Evolutionary conservation across 139 green algal genomes (phyloP).

Genomic region (Chlorella sp.): DNA sequence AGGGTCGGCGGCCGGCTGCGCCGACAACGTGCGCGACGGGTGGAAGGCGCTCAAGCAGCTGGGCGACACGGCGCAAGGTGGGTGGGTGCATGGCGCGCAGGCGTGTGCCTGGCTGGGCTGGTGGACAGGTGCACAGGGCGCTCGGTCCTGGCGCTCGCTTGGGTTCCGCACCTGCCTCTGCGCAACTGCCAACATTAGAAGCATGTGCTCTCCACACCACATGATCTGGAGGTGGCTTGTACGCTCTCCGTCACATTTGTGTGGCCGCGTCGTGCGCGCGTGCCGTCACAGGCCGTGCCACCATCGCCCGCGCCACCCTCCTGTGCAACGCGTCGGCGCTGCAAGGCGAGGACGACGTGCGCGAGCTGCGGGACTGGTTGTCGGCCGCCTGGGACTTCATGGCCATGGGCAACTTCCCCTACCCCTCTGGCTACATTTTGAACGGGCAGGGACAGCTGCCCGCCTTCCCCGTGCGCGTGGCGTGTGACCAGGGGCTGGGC

Average conservation of each 20-base stretch:
- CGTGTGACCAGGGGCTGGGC: slow-evolving; percentile 30
- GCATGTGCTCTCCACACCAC: too few relatives aligned
- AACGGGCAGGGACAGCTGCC: slow-evolving; percentile 36
- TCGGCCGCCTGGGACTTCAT: slow-evolving; percentile 57
- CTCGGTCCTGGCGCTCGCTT: too few relatives aligned
- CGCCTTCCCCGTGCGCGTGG: slow-evolving; percentile 51
- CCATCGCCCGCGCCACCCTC: slow-evolving; percentile 2
- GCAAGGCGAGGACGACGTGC: slow-evolving; percentile 10
- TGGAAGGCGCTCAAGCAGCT: slow-evolving; percentile 33
- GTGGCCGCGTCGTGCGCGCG: not conserved
- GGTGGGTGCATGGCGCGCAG: too few relatives aligned
- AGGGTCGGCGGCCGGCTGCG: slow-evolving; percentile 17
- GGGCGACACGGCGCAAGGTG: slow-evolving; percentile 2
- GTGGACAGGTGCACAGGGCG: not conserved
- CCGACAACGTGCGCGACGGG: slow-evolving; percentile 22
- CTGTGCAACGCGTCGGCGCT: slow-evolving; percentile 13
- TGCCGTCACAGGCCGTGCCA: slow-evolving; percentile 10
- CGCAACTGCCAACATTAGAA: not conserved
- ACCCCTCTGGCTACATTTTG: slow-evolving; percentile 10
- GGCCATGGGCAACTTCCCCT: slow-evolving; percentile 69
- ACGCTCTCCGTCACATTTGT: too few relatives aligned
- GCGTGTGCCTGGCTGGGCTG: not conserved
- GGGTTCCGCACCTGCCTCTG: too few relatives aligned
- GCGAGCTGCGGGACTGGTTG: slow-evolving; percentile 28
- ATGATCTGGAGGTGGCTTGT: too few relatives aligned